Conservation (phyloP, 352 stramenopile species). For the Phytopythium boreale region DNA sequence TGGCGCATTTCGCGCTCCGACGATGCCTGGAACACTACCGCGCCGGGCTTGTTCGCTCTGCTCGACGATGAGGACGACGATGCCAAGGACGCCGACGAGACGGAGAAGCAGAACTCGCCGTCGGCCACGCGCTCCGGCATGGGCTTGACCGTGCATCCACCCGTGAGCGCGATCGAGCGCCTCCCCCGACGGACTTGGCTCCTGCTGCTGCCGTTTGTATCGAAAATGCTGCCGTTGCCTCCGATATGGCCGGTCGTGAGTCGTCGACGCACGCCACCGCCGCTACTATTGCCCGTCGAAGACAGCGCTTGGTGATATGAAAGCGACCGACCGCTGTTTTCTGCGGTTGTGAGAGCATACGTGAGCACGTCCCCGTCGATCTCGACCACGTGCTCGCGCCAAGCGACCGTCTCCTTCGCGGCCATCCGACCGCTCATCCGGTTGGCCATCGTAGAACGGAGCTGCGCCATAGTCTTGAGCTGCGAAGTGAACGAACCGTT, state of each 20-base stretch:
- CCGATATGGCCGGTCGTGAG: slow-evolving; percentile 1
- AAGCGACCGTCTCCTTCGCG: slow-evolving; percentile 13
- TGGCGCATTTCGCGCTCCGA: slow-evolving; percentile 40
- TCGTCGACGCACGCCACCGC: slow-evolving; percentile 1
- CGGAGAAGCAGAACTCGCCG: slow-evolving; percentile 64
- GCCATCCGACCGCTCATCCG: not conserved
- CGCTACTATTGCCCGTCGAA: slow-evolving; percentile 11
- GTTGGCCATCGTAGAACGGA: slow-evolving; percentile 2
- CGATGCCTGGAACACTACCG: slow-evolving; percentile 61
- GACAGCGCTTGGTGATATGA: slow-evolving; percentile 14
- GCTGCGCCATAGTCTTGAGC: slow-evolving; percentile 51
- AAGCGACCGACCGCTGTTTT: not conserved
- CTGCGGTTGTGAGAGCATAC: slow-evolving; percentile 20
- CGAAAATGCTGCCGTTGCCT: not conserved
- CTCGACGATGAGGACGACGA: not conserved
- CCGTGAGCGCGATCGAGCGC: slow-evolving; percentile 39
- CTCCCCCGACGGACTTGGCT: slow-evolving; percentile 17
- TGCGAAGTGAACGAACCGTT: slow-evolving; percentile 20
- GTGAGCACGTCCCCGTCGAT: slow-evolving; percentile 61
- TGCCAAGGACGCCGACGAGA: slow-evolving; percentile 39
- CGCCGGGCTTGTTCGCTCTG: not conserved
- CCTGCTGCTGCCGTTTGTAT: slow-evolving; percentile 10
- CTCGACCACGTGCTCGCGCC: slow-evolving; percentile 66
- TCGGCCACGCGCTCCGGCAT: slow-evolving; percentile 64
- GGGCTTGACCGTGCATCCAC: slow-evolving; percentile 49